phyloP scores from a whole-genome alignment of 1,139 yeast species.

The Suhomyces choctaworum region DNA sequence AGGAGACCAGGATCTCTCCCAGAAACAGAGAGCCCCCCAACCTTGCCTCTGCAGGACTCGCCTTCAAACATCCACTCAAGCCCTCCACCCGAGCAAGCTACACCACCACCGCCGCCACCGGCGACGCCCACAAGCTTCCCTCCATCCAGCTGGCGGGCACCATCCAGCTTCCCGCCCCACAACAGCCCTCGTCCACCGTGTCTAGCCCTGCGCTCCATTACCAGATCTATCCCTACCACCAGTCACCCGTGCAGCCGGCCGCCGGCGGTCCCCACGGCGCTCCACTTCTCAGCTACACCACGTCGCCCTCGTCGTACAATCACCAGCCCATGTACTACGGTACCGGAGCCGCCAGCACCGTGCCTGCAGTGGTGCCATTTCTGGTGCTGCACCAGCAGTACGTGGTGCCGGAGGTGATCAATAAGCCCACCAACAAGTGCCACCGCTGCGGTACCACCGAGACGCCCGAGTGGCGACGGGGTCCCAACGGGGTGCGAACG shows the following conservation, averaged over 20 bases:
- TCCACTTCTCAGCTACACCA: slow-evolving; percentile 9
- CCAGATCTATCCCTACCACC: slow-evolving; percentile 14
- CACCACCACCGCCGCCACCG: slow-evolving; percentile 7
- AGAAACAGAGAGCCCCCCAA: slow-evolving; percentile 11
- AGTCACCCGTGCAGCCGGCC: slow-evolving; percentile 3
- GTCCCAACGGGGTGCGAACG: slow-evolving; percentile 83
- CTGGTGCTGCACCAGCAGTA: slow-evolving; percentile 18
- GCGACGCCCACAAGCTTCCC: slow-evolving; percentile 17
- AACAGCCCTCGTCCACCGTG: slow-evolving; percentile 12
- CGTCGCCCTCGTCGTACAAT: slow-evolving; percentile 14
- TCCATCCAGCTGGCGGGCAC: slow-evolving; percentile 14
- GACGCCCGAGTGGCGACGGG: slow-evolving; percentile 92
- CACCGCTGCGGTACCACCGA: slow-evolving; percentile 75
- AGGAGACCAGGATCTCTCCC: slow-evolving; percentile 14
- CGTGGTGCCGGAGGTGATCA: slow-evolving; percentile 36
- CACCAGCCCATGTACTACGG: slow-evolving; percentile 17
- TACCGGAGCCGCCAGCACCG: neutral
- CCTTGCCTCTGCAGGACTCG: slow-evolving; percentile 7
- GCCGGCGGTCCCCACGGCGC: slow-evolving; percentile 8
- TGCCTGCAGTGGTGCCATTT: slow-evolving; percentile 9
- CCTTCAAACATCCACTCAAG: slow-evolving; percentile 16
- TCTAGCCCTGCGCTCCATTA: slow-evolving; percentile 17
- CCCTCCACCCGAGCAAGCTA: slow-evolving; percentile 21
- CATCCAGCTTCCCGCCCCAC: slow-evolving; percentile 9
- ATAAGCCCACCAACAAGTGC: slow-evolving; percentile 47